These are phyloP conservation scores for Capsella bursapastoris DNA, from an alignment of 345 rosid genomes.

Conservation along the genomic window DNA sequence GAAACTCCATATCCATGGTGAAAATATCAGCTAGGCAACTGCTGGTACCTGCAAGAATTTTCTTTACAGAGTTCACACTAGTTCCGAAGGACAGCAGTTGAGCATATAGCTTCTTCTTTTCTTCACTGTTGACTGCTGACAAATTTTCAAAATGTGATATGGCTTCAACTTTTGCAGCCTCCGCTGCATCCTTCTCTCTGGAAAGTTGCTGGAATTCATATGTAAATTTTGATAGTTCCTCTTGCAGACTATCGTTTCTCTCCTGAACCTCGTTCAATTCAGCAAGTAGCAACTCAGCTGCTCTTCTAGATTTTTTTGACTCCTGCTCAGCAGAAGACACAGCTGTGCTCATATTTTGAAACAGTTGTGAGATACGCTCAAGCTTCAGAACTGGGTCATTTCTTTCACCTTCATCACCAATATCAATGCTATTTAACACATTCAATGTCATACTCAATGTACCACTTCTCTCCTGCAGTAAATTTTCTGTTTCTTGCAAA, in stretches of 20 bases:
- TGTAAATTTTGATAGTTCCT: conserved; percentile 60
- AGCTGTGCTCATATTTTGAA: conserved; percentile 60
- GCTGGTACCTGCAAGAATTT: conserved; percentile 52
- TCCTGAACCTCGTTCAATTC: conserved; percentile 95
- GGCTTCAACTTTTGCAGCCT: conserved; percentile 69
- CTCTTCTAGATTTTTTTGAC: conserved; percentile 76
- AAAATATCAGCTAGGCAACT: conserved; percentile 54
- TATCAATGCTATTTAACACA: conserved; percentile 57
- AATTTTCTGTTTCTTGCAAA: conserved; percentile 61
- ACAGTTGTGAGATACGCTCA: conserved; percentile 55
- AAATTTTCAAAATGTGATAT: conserved; percentile 56
- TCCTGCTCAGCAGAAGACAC: conserved; percentile 69
- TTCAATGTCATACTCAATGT: conserved; percentile 52
- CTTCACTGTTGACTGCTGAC: conserved; percentile 53
- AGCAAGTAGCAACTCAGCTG: conserved; percentile 87
- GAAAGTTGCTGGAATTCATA: conserved; percentile 57
- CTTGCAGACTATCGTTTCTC: conserved; percentile 87
- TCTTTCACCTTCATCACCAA: conserved; percentile 58
- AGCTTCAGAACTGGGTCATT: conserved; percentile 71
- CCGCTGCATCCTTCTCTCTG: conserved; percentile 59
- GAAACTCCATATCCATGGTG: conserved; percentile 61
- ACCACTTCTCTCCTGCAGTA: conserved; percentile 68
- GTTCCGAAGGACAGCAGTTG: conserved; percentile 55
- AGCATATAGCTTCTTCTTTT: conserved; percentile 55
- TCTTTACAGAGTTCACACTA: conserved; percentile 54